Percentiles rank a stretch among this genome's conserved stretches.
phyloP scores from a whole-genome alignment of 2,329 filamentous ascomycete species.

The Coleophoma eucalyptorum region DNA sequence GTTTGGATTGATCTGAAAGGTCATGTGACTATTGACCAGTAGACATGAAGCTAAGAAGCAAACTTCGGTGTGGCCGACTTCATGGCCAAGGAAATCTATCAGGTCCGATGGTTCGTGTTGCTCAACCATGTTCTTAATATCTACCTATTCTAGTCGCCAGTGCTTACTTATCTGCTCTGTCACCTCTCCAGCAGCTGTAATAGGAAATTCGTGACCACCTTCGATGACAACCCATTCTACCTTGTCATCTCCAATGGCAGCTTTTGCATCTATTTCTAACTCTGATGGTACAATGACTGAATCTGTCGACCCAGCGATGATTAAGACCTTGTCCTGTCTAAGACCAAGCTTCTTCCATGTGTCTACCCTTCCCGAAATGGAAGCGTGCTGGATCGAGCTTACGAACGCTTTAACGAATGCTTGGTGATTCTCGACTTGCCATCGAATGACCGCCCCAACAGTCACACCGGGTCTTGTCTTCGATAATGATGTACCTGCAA shows the following conservation, averaged over 20 bases:
- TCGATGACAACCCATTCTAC: neutral
- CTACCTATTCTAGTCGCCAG: too few species aligned
- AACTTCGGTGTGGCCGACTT: too few species aligned
- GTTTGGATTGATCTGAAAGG: too few species aligned
- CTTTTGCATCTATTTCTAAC: slow-evolving; percentile 45
- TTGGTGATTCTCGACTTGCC: slow-evolving; percentile 52
- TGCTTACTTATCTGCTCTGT: slow-evolving; percentile 29
- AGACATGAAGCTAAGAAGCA: too few species aligned
- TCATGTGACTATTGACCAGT: too few species aligned
- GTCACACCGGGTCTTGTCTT: slow-evolving; percentile 13
- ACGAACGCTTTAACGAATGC: slow-evolving; percentile 60
- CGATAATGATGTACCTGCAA: slow-evolving; percentile 15
- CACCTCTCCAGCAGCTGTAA: slow-evolving; percentile 47
- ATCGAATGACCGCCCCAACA: slow-evolving; percentile 37
- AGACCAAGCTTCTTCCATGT: slow-evolving; percentile 43
- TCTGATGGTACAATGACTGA: slow-evolving; percentile 45
- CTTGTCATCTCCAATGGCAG: slow-evolving; percentile 37
- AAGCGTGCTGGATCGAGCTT: slow-evolving; percentile 50
- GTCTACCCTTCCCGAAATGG: slow-evolving; percentile 47
- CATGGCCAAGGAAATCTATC: too few species aligned
- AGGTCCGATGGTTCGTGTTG: too few species aligned
- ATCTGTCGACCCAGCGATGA: slow-evolving; percentile 40
- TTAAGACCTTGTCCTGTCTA: slow-evolving; percentile 48
- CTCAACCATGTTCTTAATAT: too few species aligned
- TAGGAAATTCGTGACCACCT: slow-evolving; percentile 4